A percentile compares a stretch with the other conserved stretches of the same genome.
Conservation (phyloP, 495 filamentous ascomycete genomes). For the Aspergillus heteromorphus region DNA sequence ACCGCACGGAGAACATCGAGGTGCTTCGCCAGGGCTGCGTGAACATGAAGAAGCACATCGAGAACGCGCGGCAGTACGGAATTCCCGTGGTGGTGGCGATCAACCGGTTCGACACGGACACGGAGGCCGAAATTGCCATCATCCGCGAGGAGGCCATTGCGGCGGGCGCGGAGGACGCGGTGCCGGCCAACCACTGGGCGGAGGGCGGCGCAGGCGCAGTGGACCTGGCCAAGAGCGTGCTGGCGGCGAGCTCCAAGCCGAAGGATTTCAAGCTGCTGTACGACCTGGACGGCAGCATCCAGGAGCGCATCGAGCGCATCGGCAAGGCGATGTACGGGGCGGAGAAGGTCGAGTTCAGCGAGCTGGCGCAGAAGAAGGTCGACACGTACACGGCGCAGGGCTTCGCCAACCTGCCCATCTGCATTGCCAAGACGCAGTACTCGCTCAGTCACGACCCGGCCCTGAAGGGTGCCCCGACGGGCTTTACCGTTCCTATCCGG, state of each 20-base stretch:
- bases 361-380: constrained; percentile 91
- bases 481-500: constrained; percentile 91
- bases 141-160: constrained; percentile 86
- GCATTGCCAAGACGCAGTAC: constrained; percentile 97
- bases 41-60: constrained; percentile 90
- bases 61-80: constrained; percentile 81
- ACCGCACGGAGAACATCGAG: constrained; percentile 89
- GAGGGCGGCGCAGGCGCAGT: constrained; percentile 89
- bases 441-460: constrained; percentile 89
- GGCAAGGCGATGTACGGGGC: constrained; percentile 92
- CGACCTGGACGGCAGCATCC: constrained; percentile 68
- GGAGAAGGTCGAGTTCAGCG: constrained; percentile 83
- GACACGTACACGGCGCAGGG: constrained; percentile 91
- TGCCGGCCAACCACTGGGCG: constrained; percentile 94
- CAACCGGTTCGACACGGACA: constrained; percentile 93
- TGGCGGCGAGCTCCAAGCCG: constrained; percentile 73
- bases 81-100: constrained; percentile 96
- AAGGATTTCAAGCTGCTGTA: constrained; percentile 92
- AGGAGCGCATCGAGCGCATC: constrained; percentile 89
- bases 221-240: constrained; percentile 82
- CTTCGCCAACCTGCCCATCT: constrained; percentile 88
- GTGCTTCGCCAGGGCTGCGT: constrained; percentile 83
- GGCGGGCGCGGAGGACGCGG: constrained; percentile 89
- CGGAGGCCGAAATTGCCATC: constrained; percentile 82
- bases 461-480: constrained; percentile 92